Conservation (phyloP, 139 green algal species). For the Edaphochlamys debaryana region DNA sequence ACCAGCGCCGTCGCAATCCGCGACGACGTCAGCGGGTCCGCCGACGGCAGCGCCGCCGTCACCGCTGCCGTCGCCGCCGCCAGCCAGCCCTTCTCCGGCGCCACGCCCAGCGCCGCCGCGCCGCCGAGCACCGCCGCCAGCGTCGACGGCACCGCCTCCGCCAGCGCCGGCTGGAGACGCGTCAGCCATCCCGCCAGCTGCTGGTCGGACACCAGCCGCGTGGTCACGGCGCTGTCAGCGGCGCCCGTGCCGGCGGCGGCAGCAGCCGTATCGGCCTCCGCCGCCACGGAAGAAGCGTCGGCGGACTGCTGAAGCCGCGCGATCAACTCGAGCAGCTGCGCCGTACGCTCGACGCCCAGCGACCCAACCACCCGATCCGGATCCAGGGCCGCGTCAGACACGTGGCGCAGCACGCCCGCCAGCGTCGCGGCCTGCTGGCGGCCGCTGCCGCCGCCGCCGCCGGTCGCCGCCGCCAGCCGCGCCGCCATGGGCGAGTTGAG, state of each 20-base stretch:
- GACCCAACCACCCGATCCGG: not conserved
- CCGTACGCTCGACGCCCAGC: not conserved
- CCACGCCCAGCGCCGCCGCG: constrained; percentile 11
- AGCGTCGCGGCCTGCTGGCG: not conserved
- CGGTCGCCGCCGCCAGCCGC: not conserved
- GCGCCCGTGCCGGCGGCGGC: not conserved
- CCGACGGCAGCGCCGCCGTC: not conserved
- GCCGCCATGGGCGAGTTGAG: constrained; percentile 12
- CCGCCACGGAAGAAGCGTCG: not conserved
- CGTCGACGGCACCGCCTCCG: not conserved
- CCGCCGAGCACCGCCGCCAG: constrained; percentile 13
- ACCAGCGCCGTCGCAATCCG: constrained; percentile 5
- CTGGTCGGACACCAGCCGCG: not conserved
- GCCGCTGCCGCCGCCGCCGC: not conserved
- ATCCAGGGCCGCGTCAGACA: not conserved
- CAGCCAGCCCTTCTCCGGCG: not conserved
- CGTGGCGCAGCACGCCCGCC: not conserved
- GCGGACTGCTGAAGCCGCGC: constrained; percentile 21
- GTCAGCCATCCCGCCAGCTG: not conserved
- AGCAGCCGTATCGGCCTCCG: not conserved
- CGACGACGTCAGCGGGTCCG: constrained; percentile 1
- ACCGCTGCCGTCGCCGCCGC: not conserved
- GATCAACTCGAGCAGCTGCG: constrained; percentile 6
- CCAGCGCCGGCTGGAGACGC: constrained; percentile 13
- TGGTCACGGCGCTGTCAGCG: not conserved